phyloP scores from a whole-genome alignment of 1,139 yeast genomes.

The Geotrichum reessii region DNA sequence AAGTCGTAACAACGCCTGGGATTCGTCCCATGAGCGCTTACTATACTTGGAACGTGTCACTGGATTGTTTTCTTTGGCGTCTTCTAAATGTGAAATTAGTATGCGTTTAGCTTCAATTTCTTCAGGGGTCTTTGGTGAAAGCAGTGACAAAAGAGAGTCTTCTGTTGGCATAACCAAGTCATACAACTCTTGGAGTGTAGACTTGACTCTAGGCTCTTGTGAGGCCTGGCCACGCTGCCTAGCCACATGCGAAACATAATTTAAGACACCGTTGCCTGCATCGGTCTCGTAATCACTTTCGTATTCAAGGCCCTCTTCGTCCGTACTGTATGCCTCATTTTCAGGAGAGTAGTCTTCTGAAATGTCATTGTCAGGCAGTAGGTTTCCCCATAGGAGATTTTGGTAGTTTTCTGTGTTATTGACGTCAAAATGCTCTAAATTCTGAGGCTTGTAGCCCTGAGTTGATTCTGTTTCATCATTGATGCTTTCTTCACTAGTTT shows the following conservation, averaged over 20 bases:
- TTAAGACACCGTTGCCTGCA: conserved; percentile 13
- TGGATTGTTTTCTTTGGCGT: neutral
- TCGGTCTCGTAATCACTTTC: conserved; percentile 21
- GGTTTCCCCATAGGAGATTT: conserved; percentile 23
- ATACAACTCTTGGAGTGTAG: conserved; percentile 22
- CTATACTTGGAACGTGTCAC: conserved; percentile 26
- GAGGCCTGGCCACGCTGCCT: conserved; percentile 2
- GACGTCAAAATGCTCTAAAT: neutral
- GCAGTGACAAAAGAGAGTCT: conserved; percentile 23
- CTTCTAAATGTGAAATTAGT: conserved; percentile 18
- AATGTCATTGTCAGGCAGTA: conserved; percentile 27
- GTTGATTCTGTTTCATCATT: neutral
- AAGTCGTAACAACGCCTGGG: conserved; percentile 17
- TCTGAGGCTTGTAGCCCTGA: neutral
- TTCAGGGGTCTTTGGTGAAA: conserved; percentile 25
- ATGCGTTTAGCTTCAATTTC: conserved; percentile 26
- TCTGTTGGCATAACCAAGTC: conserved; percentile 26
- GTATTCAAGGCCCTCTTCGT: conserved; percentile 23
- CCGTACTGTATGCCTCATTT: conserved; percentile 21
- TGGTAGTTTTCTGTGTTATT: conserved; percentile 19
- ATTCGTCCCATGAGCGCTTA: conserved; percentile 19
- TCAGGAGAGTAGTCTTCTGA: conserved; percentile 26
- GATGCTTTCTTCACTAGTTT: neutral
- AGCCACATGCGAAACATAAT: conserved; percentile 12
- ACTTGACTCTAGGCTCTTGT: conserved; percentile 2